These are phyloP conservation scores for Fusarium pininemorale DNA, from an alignment of 2,329 filamentous ascomycete genomes.

Conservation along the genomic window DNA sequence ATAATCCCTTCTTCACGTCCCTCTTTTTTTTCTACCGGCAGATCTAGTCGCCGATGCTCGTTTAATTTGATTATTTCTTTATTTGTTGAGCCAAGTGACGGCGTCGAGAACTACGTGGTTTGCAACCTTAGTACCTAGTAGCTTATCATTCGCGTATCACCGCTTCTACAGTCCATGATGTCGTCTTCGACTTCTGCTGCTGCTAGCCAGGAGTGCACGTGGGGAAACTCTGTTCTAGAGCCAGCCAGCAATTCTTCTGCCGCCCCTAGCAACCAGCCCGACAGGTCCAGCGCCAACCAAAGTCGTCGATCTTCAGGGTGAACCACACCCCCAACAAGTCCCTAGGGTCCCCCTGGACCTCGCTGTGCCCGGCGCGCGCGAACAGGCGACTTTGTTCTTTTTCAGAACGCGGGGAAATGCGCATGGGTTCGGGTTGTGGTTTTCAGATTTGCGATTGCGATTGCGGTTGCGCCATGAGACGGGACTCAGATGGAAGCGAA, in stretches of 20 bases:
- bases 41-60: conserved; percentile 7
- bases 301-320: conserved; percentile 31
- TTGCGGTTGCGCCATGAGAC: conserved; percentile 23
- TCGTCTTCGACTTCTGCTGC: conserved; percentile 7
- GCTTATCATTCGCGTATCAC: conserved; percentile 6
- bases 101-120: neutral
- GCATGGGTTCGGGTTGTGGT: conserved; percentile 29
- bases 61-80: neutral
- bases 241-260: conserved; percentile 28
- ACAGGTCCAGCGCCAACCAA: conserved; percentile 29
- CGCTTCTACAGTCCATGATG: conserved; percentile 4
- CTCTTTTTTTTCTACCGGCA: conserved; percentile 4
- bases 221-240: conserved; percentile 29
- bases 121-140: neutral
- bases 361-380: conserved; percentile 22
- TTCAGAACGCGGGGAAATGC: conserved; percentile 34
- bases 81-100: neutral
- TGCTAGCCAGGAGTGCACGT: conserved; percentile 19
- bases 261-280: conserved; percentile 34
- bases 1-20: conserved; percentile 6
- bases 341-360: conserved; percentile 20
- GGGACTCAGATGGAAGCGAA: conserved; percentile 23
- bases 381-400: conserved; percentile 24
- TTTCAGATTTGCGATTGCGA: neutral
- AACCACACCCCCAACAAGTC: conserved; percentile 24